A percentile compares a stretch with the other conserved stretches of the same genome.
Conservation (phyloP, 2,329 filamentous ascomycete species). For the Penicillium paneum region DNA sequence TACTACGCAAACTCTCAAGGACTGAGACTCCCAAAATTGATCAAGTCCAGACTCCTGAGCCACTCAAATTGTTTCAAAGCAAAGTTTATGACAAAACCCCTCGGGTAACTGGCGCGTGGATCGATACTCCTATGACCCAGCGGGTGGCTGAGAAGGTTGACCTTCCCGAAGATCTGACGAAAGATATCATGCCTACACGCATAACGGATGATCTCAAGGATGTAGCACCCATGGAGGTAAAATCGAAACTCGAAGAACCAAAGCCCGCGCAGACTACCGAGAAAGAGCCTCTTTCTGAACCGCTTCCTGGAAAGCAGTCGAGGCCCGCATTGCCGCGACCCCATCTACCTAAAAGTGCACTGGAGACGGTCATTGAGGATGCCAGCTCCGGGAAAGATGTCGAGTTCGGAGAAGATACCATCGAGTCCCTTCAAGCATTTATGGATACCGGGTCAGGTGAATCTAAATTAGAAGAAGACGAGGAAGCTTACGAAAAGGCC, state of each 20-base stretch:
- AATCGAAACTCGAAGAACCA: neutral
- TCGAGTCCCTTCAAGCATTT: slow-evolving; percentile 45
- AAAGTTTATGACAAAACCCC: slow-evolving; percentile 44
- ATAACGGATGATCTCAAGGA: slow-evolving; percentile 8
- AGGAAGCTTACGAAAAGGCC: slow-evolving; percentile 33
- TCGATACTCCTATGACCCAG: slow-evolving; percentile 47
- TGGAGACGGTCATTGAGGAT: slow-evolving; percentile 43
- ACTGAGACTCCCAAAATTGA: slow-evolving; percentile 36
- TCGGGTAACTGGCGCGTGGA: slow-evolving; percentile 46
- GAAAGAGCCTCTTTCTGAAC: neutral
- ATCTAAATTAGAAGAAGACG: slow-evolving; percentile 30
- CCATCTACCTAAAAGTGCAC: slow-evolving; percentile 41
- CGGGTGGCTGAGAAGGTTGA: slow-evolving; percentile 20
- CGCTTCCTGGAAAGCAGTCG: slow-evolving; percentile 13
- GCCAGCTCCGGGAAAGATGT: slow-evolving; percentile 40
- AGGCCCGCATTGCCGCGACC: slow-evolving; percentile 33
- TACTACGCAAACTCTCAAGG: slow-evolving; percentile 43
- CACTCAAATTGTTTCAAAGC: slow-evolving; percentile 28
- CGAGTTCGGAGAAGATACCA: slow-evolving; percentile 44
- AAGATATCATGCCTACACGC: slow-evolving; percentile 24
- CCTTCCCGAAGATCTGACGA: slow-evolving; percentile 24
- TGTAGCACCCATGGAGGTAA: neutral
- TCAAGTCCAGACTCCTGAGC: slow-evolving; percentile 35
- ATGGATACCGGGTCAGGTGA: slow-evolving; percentile 31
- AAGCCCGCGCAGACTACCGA: neutral